A percentile compares a stretch with the other conserved stretches of the same genome.
Conservation (phyloP, 306 rosid genomes). For the Malus domestica region ASM211411v1 NC_041804.1:14964501-14965000, state of each 20-base stretch:
- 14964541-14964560: conserved; percentile 7
- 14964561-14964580: conserved; percentile 6
- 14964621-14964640: not conserved
- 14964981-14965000: conserved; percentile 36
- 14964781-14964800: not conserved
- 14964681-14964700: fast-evolving
- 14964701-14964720: too few relatives aligned
- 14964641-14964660: too few relatives aligned
- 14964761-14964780: too few relatives aligned
- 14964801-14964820: not conserved
- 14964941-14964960: fast-evolving
- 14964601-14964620: conserved; percentile 24
- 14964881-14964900: too few relatives aligned
- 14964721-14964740: too few relatives aligned
- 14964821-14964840: not conserved
- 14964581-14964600: conserved; percentile 45
- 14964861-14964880: too few relatives aligned
- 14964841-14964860: too few relatives aligned
- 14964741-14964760: too few relatives aligned
- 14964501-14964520: conserved; percentile 30
- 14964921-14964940: too few relatives aligned
- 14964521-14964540: not conserved
- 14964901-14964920: too few relatives aligned
- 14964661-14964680: too few relatives aligned
- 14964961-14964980: not conserved